A percentile compares a stretch with the other conserved stretches of the same genome.
Evolutionary conservation across 2,329 filamentous ascomycete genomes (phyloP).

Genomic region (Anisogramma anomala): DNA sequence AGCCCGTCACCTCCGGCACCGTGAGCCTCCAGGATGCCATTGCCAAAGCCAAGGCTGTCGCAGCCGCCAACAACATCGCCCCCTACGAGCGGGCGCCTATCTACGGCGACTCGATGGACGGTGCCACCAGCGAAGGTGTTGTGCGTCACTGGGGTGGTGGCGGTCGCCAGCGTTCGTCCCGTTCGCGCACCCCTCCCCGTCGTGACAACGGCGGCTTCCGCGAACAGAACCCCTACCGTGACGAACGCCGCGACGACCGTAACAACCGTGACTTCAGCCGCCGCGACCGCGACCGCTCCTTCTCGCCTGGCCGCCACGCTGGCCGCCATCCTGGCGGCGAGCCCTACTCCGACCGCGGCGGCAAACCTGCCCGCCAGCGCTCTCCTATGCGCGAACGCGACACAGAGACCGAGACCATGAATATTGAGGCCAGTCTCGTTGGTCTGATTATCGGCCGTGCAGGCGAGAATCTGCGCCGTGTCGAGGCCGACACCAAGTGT

Average conservation of each 20-base stretch:
- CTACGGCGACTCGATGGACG: slow-evolving; percentile 29
- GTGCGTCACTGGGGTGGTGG: slow-evolving; percentile 38
- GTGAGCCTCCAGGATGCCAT: slow-evolving; percentile 77
- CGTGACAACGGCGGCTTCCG: slow-evolving; percentile 64
- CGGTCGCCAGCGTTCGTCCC: slow-evolving; percentile 53
- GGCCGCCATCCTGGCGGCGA: slow-evolving; percentile 31
- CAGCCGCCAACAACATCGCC: slow-evolving; percentile 63
- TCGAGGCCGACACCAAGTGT: slow-evolving; percentile 72
- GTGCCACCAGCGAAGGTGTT: slow-evolving; percentile 17
- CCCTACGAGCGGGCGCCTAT: slow-evolving; percentile 47
- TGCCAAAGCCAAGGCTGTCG: slow-evolving; percentile 72
- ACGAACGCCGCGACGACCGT: slow-evolving; percentile 65
- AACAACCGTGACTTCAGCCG: slow-evolving; percentile 43
- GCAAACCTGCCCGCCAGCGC: slow-evolving; percentile 41
- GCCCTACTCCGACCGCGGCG: slow-evolving; percentile 48
- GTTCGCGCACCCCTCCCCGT: slow-evolving; percentile 62
- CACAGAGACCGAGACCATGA: slow-evolving; percentile 62
- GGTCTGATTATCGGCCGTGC: slow-evolving; percentile 84
- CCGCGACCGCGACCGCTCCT: slow-evolving; percentile 56
- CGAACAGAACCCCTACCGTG: slow-evolving; percentile 65
- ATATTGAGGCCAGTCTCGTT: slow-evolving; percentile 76
- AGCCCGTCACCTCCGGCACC: slow-evolving; percentile 67
- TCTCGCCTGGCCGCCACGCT: slow-evolving; percentile 48
- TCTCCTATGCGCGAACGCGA: slow-evolving; percentile 53
- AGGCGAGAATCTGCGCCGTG: slow-evolving; percentile 76